These are phyloP conservation scores for Tinospora cordifolia DNA, from an alignment of 164 flowering plant species.

Conservation along the genomic window DNA sequence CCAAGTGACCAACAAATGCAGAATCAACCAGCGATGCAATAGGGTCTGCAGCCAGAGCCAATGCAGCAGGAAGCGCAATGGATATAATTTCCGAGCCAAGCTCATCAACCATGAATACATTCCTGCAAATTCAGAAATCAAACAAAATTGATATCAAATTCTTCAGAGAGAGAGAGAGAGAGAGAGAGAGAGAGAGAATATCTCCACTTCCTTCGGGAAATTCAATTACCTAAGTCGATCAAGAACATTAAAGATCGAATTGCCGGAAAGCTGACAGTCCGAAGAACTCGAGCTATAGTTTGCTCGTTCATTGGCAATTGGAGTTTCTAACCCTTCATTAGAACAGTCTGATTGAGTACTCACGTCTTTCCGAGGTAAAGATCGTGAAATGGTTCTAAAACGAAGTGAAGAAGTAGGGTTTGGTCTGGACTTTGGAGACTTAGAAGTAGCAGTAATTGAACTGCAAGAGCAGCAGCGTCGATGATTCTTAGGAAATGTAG, in stretches of 20 bases:
- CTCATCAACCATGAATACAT: constrained; percentile 32
- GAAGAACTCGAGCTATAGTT: neutral
- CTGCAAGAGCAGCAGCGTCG: constrained; percentile 3
- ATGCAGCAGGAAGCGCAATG: constrained; percentile 73
- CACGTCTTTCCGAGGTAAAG: constrained; percentile 12
- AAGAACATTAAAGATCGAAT: constrained; percentile 13
- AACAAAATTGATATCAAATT: neutral
- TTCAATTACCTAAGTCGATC: constrained; percentile 23
- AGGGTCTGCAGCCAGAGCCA: constrained; percentile 88
- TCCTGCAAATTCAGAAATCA: constrained; percentile 20
- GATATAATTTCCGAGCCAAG: constrained; percentile 52
- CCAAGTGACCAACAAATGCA: constrained; percentile 64
- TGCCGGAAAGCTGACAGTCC: neutral
- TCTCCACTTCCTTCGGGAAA: neutral
- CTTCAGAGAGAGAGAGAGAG: too few relatives aligned
- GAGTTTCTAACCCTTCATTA: constrained; percentile 5
- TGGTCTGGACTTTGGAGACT: neutral
- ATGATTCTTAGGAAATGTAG: neutral
- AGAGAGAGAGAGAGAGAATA: neutral
- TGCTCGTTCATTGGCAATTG: neutral
- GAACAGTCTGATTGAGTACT: neutral
- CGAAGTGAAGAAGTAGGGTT: constrained; percentile 12
- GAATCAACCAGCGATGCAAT: constrained; percentile 61
- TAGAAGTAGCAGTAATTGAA: constrained; percentile 2
- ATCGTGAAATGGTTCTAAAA: constrained; percentile 10